Evolutionary conservation across 495 filamentous ascomycete species (phyloP).

Genomic region (Zalerion maritima): DNA sequence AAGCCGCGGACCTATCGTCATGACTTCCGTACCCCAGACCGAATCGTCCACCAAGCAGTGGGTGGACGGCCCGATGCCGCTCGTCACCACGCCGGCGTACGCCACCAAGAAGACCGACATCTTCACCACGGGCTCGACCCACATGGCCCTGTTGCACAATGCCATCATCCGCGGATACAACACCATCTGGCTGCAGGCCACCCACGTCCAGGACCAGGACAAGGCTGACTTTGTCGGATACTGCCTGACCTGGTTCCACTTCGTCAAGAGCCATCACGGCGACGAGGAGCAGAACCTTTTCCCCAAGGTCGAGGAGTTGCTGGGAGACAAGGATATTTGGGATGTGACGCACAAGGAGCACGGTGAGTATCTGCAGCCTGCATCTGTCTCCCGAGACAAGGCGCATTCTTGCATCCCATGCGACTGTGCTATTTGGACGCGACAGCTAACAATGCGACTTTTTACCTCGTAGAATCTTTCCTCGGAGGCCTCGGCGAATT

Average conservation of each 20-base stretch:
- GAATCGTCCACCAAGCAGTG: slow-evolving; percentile 22
- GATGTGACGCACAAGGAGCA: slow-evolving; percentile 35
- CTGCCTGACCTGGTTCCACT: slow-evolving; percentile 32
- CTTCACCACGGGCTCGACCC: slow-evolving; percentile 37
- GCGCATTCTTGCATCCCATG: not conserved
- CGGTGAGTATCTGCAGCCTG: slow-evolving; percentile 13
- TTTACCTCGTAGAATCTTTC: slow-evolving; percentile 26
- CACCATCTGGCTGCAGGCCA: slow-evolving; percentile 40
- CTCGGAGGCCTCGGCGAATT: slow-evolving; percentile 31
- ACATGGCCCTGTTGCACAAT: slow-evolving; percentile 47
- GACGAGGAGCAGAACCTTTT: slow-evolving; percentile 38
- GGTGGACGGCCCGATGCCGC: slow-evolving; percentile 34
- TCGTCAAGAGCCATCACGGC: slow-evolving; percentile 39
- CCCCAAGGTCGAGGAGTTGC: slow-evolving; percentile 33
- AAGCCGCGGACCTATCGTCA: too few species aligned
- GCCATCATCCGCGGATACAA: slow-evolving; percentile 44
- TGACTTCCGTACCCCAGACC: too few species aligned
- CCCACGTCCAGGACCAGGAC: slow-evolving; percentile 24
- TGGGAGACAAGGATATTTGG: slow-evolving; percentile 30
- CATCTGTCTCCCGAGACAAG: not conserved
- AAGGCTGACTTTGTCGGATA: slow-evolving; percentile 37
- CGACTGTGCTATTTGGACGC: too few species aligned
- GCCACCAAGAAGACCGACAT: slow-evolving; percentile 34
- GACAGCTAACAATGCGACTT: too few species aligned
- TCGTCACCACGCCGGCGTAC: slow-evolving; percentile 32